A percentile compares a stretch with the other conserved stretches of the same genome.
Conservation (phyloP, 1,284 basidiomycete genomes). For the Ganoderma lingzhi region DNA sequence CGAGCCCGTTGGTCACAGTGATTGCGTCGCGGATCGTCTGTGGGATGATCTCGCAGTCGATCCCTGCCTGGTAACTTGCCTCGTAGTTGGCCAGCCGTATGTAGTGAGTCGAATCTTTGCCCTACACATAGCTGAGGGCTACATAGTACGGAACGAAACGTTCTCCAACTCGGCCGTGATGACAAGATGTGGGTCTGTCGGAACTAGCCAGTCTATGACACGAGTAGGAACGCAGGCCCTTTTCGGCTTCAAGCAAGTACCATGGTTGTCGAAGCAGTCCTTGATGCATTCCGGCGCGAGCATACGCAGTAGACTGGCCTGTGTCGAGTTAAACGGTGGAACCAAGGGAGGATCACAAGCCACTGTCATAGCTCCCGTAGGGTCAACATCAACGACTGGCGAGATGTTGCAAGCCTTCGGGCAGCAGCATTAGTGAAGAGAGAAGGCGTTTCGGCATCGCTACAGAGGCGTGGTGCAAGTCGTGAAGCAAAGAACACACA, state of each 20-base stretch:
- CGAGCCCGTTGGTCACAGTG: slow-evolving; percentile 9
- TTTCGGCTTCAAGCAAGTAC: not conserved
- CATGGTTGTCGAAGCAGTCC: slow-evolving; percentile 7
- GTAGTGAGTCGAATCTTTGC: slow-evolving; percentile 11
- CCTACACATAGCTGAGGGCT: slow-evolving; percentile 30
- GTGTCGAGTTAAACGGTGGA: not conserved
- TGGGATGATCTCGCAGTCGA: slow-evolving; percentile 1
- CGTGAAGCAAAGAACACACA: not conserved
- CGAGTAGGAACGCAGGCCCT: slow-evolving; percentile 19
- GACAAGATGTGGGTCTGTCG: slow-evolving; percentile 1
- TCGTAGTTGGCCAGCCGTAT: not conserved
- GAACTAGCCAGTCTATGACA: slow-evolving; percentile 19
- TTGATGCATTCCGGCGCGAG: not conserved
- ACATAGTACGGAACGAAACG: slow-evolving; percentile 17
- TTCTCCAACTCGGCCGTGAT: not conserved
- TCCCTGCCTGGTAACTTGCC: not conserved
- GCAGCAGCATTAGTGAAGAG: not conserved
- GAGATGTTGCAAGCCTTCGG: not conserved
- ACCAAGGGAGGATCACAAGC: not conserved
- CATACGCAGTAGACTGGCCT: not conserved
- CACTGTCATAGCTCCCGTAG: not conserved
- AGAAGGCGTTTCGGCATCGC: not conserved
- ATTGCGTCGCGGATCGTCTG: slow-evolving; percentile 16
- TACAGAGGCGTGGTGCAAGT: not conserved
- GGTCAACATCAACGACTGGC: not conserved